A percentile compares a stretch with the other conserved stretches of the same genome.
Evolutionary conservation across 2,329 filamentous ascomycete genomes (phyloP).

Genomic region (Aspergillus felis): DNA sequence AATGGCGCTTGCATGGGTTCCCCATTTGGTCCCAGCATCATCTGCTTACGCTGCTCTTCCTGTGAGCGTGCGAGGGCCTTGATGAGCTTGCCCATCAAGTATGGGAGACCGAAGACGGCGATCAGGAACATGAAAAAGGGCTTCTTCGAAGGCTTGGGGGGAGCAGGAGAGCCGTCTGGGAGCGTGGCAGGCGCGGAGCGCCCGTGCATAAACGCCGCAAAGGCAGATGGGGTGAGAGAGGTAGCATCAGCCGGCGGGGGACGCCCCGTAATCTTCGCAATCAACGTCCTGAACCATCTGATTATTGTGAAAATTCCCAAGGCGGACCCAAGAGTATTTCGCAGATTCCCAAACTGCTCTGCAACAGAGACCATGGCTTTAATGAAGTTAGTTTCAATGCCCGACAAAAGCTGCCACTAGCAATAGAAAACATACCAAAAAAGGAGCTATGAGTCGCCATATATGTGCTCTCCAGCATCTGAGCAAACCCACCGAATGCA

Average conservation of each 20-base stretch:
- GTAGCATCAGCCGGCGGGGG: constrained; percentile 83
- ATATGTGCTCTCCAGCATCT: constrained; percentile 99
- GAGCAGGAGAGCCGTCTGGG: constrained; percentile 63
- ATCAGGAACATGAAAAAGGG: constrained; percentile 94
- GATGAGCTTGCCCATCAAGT: constrained; percentile 96
- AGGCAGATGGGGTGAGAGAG: constrained; percentile 82
- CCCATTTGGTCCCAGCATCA: constrained; percentile 51
- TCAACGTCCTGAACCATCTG: constrained; percentile 86
- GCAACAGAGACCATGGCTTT: constrained; percentile 96
- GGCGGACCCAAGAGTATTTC: constrained; percentile 88
- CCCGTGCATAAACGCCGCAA: constrained; percentile 81
- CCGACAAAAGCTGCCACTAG: background rate
- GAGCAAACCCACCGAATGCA: constrained; percentile 93
- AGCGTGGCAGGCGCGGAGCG: constrained; percentile 44
- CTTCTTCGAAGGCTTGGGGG: constrained; percentile 80
- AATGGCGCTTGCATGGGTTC: constrained; percentile 49
- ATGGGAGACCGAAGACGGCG: constrained; percentile 91
- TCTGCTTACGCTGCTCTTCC: constrained; percentile 66
- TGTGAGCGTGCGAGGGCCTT: constrained; percentile 75
- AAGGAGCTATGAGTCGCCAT: constrained; percentile 99
- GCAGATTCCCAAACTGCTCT: constrained; percentile 90
- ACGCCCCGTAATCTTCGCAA: constrained; percentile 89
- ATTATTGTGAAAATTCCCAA: constrained; percentile 94
- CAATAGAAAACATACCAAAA: constrained; percentile 65
- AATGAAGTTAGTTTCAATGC: constrained; percentile 1